Base-by-base conservation (phyloP, 352 stramenopile genomes). In the Globisporangium acanthophoron region DNA sequence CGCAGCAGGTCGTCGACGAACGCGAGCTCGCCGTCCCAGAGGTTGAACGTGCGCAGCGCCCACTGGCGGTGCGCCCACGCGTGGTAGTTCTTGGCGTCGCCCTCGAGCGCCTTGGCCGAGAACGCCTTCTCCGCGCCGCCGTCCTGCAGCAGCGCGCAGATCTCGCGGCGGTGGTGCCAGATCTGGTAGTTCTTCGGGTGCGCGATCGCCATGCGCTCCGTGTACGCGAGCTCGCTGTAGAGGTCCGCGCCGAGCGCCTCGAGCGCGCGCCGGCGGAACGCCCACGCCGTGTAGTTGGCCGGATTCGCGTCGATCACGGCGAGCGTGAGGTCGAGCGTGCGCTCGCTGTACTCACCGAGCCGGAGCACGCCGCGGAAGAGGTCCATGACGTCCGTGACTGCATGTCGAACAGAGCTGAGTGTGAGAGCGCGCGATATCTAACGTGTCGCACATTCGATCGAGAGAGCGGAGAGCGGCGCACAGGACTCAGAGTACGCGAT, bases 171-270 rank as follows among this genome's bases (percentile, higher is more conserved):
- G 73, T 99, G 96, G 78, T 99, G 97, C 97, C 97, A 99, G 67
- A 99, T 96, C 74, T 99, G 97, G 80, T 99, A 99, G 79, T 99
- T 99, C 78, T 99, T 99, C 4, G 97, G 96, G 79, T 98, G 95
- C 27, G 80, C 70, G 29, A 97, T 84, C 35, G 94, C 94, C 67
- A 98, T 86, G 43, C 84, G 73, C 61, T 92, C 85, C 56, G 70
- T 83, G 67, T 83, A 93, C 27, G 69, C 70, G 48, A 96, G 76
- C 63, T 92, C 79, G 35, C 76, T 68, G 43, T 69, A 72, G 15
- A 94, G 69, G 53, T 92, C 70, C 15, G 78, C 60, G 56, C 63
- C 67, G 37, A 98, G 72, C 35, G 82, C 77, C 54, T 89, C 80
- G 50, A 99, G 74, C 59, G 87, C 96, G 58, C 84, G 64, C n/a